Evolutionary conservation across 169 alveolate species (phyloP), one percentile per base, ranked within the genome.

Genomic region (Plasmodium billcollinsi): DNA sequence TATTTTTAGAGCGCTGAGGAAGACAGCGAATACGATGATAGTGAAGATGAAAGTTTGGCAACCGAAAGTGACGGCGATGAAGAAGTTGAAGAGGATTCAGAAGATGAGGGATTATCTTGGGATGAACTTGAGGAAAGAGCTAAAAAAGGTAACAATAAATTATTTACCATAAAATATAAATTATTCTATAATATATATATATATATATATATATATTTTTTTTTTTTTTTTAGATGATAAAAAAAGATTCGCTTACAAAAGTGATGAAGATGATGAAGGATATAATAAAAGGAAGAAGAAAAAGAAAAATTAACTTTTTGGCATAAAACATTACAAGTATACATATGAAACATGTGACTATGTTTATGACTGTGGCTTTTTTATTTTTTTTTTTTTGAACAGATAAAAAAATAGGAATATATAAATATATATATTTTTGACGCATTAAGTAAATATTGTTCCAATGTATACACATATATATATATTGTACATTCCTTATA

Each of bases 21-120:
- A 1, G 96, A 91, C 45, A 89, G 93, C 29, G 95, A 90, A 2
- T 93, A 94, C 49, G 95, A 93, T 6, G 93, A 89, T 59, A 92
- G 95, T 54, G 95, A 70, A 20, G 96, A 93, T 1, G 96, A 93
- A 62, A 94, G 93, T 63, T 89, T 93, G 14, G 98, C 95, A 59
- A 95, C 93, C 26, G 97, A 95, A 45, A 96, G 95, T 39, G 97
- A 95, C 21, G 97, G 94, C 14, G 97, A 95, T 56, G 96, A 92
- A 47, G 97, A 93, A 47, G 92, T 88, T 43, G 96, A 94, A 72
- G 98, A 95, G 52, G 97, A 94, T 20, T 96, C 94, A 24, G 98
- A 96, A 62, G 97, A 95, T 43, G 97, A 95, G 50, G 97, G 97
- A 1, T 92, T 96, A 14, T 93, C 96, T 14, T 96, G 98, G 98